Percentiles rank a stretch among this genome's conserved stretches.
Evolutionary conservation across 768 basidiomycete genomes (phyloP).

Genomic region (Mycena rebaudengoi): DNA sequence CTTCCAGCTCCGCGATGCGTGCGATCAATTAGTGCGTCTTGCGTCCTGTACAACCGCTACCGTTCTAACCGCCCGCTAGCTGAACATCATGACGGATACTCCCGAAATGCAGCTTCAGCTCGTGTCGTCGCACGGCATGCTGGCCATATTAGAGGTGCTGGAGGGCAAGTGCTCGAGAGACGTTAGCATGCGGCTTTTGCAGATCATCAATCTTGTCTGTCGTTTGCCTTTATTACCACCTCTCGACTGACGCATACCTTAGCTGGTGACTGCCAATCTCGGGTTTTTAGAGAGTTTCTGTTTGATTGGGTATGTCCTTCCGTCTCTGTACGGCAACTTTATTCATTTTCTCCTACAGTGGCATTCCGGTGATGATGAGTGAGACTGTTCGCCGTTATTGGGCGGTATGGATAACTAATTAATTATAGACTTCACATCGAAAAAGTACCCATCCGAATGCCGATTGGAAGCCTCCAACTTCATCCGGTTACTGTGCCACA

Average conservation of each 20-base stretch:
- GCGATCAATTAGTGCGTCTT: conserved; percentile 85
- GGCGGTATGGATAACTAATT: not conserved
- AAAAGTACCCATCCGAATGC: conserved; percentile 92
- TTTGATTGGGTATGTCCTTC: conserved; percentile 74
- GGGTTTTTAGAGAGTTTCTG: conserved; percentile 95
- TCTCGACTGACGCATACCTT: conserved; percentile 47
- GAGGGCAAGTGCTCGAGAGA: conserved; percentile 89
- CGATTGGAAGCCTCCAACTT: conserved; percentile 96
- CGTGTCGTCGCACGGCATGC: conserved; percentile 92
- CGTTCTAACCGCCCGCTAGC: conserved; percentile 48
- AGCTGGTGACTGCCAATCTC: conserved; percentile 78
- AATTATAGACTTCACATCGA: conserved; percentile 84
- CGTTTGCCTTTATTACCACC: not conserved
- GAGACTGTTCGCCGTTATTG: conserved; percentile 29
- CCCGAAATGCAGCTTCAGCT: conserved; percentile 91
- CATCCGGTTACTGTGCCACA: conserved; percentile 90
- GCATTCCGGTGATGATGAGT: conserved; percentile 97
- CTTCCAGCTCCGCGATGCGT: conserved; percentile 83
- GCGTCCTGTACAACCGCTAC: not conserved
- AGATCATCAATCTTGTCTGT: conserved; percentile 88
- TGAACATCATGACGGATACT: conserved; percentile 76
- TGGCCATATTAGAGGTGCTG: conserved; percentile 92
- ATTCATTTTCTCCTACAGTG: conserved; percentile 52
- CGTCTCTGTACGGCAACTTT: not conserved
- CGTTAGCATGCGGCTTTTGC: conserved; percentile 83